These are phyloP conservation scores for Aureobasidium zeae DNA, from an alignment of 2,329 filamentous ascomycete genomes.

Conservation along the genomic window DNA sequence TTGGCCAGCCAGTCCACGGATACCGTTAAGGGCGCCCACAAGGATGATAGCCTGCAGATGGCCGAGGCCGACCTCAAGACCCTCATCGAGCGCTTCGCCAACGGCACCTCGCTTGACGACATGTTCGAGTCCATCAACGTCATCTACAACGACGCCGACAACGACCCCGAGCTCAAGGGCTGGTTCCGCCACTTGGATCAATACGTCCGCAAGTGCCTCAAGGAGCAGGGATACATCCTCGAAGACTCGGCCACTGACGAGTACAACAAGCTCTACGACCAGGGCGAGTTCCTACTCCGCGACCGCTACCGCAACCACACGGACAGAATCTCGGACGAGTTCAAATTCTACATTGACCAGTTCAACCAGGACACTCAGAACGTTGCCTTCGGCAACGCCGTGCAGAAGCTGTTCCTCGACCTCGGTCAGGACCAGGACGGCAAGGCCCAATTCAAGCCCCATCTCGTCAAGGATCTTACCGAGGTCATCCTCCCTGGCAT, in stretches of 20 bases:
- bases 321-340: conserved; percentile 75
- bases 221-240: conserved; percentile 86
- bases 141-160: conserved; percentile 79
- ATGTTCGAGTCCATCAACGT: conserved; percentile 75
- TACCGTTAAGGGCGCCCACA: conserved; percentile 63
- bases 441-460: conserved; percentile 82
- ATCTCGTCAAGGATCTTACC: conserved; percentile 79
- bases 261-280: conserved; percentile 78
- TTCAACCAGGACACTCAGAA: conserved; percentile 86
- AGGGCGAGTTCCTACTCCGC: conserved; percentile 76
- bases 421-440: conserved; percentile 82
- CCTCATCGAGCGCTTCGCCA: conserved; percentile 84
- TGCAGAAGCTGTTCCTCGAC: conserved; percentile 80
- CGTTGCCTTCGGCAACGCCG: conserved; percentile 62
- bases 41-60: conserved; percentile 52
- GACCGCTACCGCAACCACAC: conserved; percentile 82
- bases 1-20: conserved; percentile 56
- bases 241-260: conserved; percentile 68
- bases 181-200: conserved; percentile 77
- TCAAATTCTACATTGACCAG: conserved; percentile 81
- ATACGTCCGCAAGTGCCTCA: conserved; percentile 73
- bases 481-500: conserved; percentile 76
- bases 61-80: conserved; percentile 76
- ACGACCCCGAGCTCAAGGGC: conserved; percentile 71
- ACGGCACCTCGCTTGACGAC: conserved; percentile 81